phyloP scores from a whole-genome alignment of 805 yeast genomes.

The Wickerhamomyces mucosus region DNA sequence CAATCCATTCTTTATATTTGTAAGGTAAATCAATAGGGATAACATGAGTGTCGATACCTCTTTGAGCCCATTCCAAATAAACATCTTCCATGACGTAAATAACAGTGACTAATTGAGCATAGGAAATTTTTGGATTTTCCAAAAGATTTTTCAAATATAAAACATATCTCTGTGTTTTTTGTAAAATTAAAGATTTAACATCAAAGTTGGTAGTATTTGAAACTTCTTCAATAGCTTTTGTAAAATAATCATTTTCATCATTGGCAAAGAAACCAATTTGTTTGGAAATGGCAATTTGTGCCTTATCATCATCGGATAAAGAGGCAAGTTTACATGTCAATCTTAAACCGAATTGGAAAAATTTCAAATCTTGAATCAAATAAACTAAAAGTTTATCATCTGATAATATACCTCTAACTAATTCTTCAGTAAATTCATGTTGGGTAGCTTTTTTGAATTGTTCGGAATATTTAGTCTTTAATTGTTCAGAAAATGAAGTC shows the following conservation, averaged over 20 bases:
- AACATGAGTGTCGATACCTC: slow-evolving; percentile 21
- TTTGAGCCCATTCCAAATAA: slow-evolving; percentile 43
- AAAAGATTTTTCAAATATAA: slow-evolving; percentile 24
- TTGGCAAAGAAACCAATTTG: slow-evolving; percentile 41
- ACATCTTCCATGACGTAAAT: slow-evolving; percentile 40
- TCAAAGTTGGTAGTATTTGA: slow-evolving; percentile 6
- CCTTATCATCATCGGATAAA: slow-evolving; percentile 28
- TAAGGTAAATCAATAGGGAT: slow-evolving; percentile 27
- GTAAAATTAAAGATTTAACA: slow-evolving; percentile 14
- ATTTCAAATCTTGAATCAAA: slow-evolving; percentile 38
- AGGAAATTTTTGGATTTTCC: slow-evolving; percentile 21
- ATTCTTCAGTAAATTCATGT: slow-evolving; percentile 23
- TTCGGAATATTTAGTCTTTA: slow-evolving; percentile 1
- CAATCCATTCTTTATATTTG: slow-evolving; percentile 43
- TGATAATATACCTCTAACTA: slow-evolving; percentile 36
- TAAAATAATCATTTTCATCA: slow-evolving; percentile 40
- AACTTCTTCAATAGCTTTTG: slow-evolving; percentile 22
- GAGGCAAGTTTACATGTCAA: slow-evolving; percentile 36
- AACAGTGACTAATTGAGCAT: slow-evolving; percentile 33
- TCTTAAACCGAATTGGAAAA: slow-evolving; percentile 33
- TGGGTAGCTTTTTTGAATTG: slow-evolving; percentile 8
- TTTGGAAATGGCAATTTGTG: slow-evolving; percentile 34
- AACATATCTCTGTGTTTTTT: slow-evolving; percentile 30
- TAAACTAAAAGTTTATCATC: slow-evolving; percentile 34
- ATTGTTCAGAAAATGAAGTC: slow-evolving; percentile 6